Conservation (phyloP, 257 asterid genomes). For the Solanum raphanifolium region DNA sequence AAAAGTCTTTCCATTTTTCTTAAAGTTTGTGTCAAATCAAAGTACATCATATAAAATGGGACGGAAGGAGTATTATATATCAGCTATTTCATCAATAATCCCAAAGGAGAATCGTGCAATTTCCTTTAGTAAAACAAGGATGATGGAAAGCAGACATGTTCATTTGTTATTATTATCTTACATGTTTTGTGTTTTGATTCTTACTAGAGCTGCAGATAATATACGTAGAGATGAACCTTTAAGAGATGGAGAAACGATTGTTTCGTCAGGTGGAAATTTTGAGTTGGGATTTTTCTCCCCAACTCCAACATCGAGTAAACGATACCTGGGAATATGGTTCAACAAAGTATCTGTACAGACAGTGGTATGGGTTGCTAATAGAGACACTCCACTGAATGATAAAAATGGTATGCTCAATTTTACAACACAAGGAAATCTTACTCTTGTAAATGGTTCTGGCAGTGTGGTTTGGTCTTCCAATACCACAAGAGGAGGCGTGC, state of each 20-base stretch:
- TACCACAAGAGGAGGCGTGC: neutral
- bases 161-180: neutral
- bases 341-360: conserved; percentile 1
- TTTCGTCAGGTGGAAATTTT: conserved; percentile 19
- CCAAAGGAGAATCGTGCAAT: neutral
- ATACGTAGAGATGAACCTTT: neutral
- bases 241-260: conserved; percentile 15
- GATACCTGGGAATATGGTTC: conserved; percentile 33
- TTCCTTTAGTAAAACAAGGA: neutral
- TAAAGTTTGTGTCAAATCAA: too few relatives aligned
- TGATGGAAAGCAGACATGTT: neutral
- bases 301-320: neutral
- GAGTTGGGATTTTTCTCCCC: conserved; percentile 27
- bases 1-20: too few relatives aligned
- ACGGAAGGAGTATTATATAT: too few relatives aligned
- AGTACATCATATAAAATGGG: too few relatives aligned
- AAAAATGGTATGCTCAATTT: neutral
- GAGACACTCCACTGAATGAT: neutral
- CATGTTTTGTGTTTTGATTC: neutral
- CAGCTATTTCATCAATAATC: neutral
- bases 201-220: conserved; percentile 5
- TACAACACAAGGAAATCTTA: neutral
- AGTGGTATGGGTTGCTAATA: neutral
- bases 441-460: neutral
- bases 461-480: neutral